A percentile compares a stretch with the other conserved stretches of the same genome.
These are phyloP conservation scores for Zygosaccharomyces bisporus DNA, from an alignment of 805 yeast species.

Conservation along the genomic window DNA sequence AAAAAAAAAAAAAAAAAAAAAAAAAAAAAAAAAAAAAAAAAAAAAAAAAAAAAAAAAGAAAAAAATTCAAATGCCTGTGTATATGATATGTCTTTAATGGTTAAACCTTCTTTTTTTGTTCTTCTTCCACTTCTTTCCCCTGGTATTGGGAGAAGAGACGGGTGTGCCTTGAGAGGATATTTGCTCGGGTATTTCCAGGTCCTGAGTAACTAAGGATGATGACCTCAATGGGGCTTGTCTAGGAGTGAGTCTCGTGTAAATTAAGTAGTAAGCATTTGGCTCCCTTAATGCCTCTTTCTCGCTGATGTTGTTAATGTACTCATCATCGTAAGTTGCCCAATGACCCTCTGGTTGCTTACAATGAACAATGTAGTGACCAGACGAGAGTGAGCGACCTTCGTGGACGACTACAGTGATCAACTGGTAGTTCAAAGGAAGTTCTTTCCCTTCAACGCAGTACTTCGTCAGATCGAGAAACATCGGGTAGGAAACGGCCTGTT, in stretches of 20 bases:
- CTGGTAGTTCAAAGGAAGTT: conserved; percentile 56
- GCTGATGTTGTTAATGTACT: conserved; percentile 67
- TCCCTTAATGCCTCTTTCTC: conserved; percentile 75
- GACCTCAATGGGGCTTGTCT: conserved; percentile 35
- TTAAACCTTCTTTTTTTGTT: conserved; percentile 31
- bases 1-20: no score
- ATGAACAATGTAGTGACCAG: conserved; percentile 91
- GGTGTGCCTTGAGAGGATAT: conserved; percentile 13
- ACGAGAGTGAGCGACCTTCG: conserved; percentile 86
- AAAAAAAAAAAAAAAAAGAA: not conserved
- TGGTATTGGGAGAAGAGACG: conserved; percentile 15
- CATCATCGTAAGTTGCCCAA: conserved; percentile 96
- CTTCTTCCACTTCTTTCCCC: conserved; percentile 28
- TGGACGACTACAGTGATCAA: conserved; percentile 84
- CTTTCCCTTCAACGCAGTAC: conserved; percentile 43
- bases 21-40: not conserved
- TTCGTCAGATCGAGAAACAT: conserved; percentile 67
- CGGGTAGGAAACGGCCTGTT: conserved; percentile 80
- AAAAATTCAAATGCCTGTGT: conserved; percentile 1
- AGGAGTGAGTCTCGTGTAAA: conserved; percentile 75
- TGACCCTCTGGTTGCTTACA: conserved; percentile 88
- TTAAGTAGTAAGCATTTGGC: conserved; percentile 84
- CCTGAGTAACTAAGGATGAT: conserved; percentile 11
- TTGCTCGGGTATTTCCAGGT: conserved; percentile 20
- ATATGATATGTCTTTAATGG: conserved; percentile 15